Base-by-base conservation (phyloP, 2,329 filamentous ascomycete genomes). In the Fusarium sp. region DNA sequence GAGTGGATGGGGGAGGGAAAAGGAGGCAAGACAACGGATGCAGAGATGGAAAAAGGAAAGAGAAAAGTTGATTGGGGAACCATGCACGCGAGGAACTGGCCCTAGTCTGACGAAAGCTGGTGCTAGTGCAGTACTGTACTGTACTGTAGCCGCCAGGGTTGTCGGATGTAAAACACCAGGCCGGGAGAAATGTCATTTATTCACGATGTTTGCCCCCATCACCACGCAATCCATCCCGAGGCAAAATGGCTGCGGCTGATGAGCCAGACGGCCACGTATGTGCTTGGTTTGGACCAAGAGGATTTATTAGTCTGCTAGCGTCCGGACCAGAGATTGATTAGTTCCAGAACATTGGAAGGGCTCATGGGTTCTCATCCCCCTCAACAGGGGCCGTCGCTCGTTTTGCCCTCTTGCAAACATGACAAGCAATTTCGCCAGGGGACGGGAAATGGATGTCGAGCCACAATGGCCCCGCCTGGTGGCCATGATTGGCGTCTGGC, bases 391-490 rank as follows among this genome's bases (percentile, higher is more conserved):
- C 36, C 3, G 15, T 27, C 9, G 9, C 37, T 16, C 46, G 46
- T 51, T 70, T 50, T 52, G 48, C 41, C 47, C 8, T 44, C 31
- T 46, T 30, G 47, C 71, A 36, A 65, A 70, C 60, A 66, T 70
- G 52, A 57, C 47, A 53, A 48, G 60, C 62, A 75, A 74, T 74
- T 73, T 75, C 60, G 60, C 56, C 70, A 73, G 70, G 68, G 63
- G 54, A 52, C 12, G 39, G 65, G 70, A 74, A 72, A 75, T 66
- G 70, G 59, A 39, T 64, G 61, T 75, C 70, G 73, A 75, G 73
- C 73, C 73, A 75, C 69, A 74, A 59, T 46, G 28, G 71, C 71
- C 62, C 71, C 71, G 68, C 66, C 30, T 51, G 31, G 31, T 31
- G 43, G 30, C 39, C 47, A 53, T 70, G 63, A 73, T 75, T 75